Evolutionary conservation across 1,139 yeast species (phyloP), one percentile per base, ranked within the genome.

Genomic region (Sugiyamaella japonica): DNA sequence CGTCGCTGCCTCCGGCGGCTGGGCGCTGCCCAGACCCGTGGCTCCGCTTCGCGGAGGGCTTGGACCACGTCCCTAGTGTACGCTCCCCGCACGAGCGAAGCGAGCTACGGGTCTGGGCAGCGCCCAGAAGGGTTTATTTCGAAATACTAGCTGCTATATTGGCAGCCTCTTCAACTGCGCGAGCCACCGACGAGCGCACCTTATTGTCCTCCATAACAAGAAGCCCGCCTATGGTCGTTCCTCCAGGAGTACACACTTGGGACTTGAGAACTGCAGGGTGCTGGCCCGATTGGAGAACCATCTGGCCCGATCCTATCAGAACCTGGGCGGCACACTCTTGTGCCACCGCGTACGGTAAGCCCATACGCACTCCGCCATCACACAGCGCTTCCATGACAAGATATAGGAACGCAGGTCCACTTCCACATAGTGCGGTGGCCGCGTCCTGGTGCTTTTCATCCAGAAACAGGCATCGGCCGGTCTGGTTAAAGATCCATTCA

Each of bases 221-320:
- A 59, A 95, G 76, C 0, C 99, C 99, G 3, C 97, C 96, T 69
- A 95, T 93, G 7, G 99, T 93, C 53, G 97, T 91, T 38, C 99
- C 99, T 34, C 95, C 99, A 15, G 99, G 99, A 0, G 99, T 93
- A 69, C 97, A 90, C 6, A 93, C 95, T 66, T 86, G 86, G 69
- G 88, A 85, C 68, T 89, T 87, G 70, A 93, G 78, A 16, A 82
- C 89, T 9, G 95, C 95, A n/a, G 99, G 99, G 67, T 91, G 97
- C 43, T 80, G 83, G 2, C 90, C 91, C n/a, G 89, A 81, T 50
- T 70, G 70, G 58, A 80, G 73, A 1, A 86, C 95, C 97, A 93
- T 89, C 72, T 84, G 84, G 25, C 95, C 95, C n/a, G 98, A 89
- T 17, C 99, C 99, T 68, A 88, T 93, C 83, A 93, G 79, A 29